A percentile compares a stretch with the other conserved stretches of the same genome.
These are phyloP conservation scores for Cercospora berteroae DNA, from an alignment of 2,329 filamentous ascomycete species.

Conservation along the genomic window DNA sequence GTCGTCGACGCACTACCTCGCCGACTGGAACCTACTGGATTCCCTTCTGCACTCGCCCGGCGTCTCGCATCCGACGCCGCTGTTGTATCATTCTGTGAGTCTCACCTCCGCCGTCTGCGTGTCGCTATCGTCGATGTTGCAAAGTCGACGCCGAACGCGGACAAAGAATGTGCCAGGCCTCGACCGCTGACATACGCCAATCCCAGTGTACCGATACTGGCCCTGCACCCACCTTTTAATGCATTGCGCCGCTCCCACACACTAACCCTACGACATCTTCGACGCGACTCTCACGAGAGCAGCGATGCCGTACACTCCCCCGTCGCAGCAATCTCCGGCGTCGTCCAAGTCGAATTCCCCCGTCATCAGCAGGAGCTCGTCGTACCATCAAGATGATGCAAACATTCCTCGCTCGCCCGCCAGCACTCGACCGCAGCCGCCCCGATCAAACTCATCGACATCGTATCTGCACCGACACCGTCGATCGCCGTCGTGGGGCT, in stretches of 20 bases:
- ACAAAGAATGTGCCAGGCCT: conserved; percentile 6
- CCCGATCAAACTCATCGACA: conserved; percentile 58
- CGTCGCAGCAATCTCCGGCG: conserved; percentile 62
- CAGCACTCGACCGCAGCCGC: conserved; percentile 48
- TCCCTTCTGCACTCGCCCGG: conserved; percentile 11
- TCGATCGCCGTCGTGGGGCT: conserved; percentile 53
- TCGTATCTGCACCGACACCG: conserved; percentile 63
- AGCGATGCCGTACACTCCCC: conserved; percentile 83
- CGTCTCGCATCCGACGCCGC: conserved; percentile 20
- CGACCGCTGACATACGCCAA: conserved; percentile 13
- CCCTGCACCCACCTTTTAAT: conserved; percentile 41
- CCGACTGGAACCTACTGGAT: conserved; percentile 20
- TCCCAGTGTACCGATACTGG: conserved; percentile 17
- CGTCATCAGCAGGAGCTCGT: conserved; percentile 51
- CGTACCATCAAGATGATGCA: conserved; percentile 45
- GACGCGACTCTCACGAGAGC: conserved; percentile 21
- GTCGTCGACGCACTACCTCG: conserved; percentile 20
- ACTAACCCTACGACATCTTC: conserved; percentile 34
- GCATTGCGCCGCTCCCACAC: conserved; percentile 39
- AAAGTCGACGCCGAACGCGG: not conserved
- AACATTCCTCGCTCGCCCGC: conserved; percentile 36
- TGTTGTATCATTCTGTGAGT: conserved; percentile 37
- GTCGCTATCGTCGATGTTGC: not conserved
- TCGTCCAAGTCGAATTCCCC: conserved; percentile 55
- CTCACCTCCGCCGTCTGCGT: not conserved